A percentile compares a stretch with the other conserved stretches of the same genome.
These are phyloP conservation scores for Salix viminalis DNA, from an alignment of 345 rosid species.

Conservation along the genomic window DNA sequence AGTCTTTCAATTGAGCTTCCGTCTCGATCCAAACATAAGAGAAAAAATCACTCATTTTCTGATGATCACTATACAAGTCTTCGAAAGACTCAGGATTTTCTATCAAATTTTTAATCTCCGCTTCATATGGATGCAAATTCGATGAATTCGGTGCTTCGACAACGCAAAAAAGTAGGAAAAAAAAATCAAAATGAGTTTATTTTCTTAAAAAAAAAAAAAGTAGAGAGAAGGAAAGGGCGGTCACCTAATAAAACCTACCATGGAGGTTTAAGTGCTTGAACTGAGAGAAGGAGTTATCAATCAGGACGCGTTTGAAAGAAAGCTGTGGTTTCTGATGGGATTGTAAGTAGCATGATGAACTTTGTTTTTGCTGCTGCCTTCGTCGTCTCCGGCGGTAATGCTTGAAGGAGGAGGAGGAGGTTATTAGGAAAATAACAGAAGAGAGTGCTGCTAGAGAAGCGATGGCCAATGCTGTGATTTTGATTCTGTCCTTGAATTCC, in stretches of 20 bases:
- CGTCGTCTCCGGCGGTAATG: conserved; percentile 35
- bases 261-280: conserved; percentile 60
- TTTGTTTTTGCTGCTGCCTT: conserved; percentile 18
- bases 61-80: conserved; percentile 16
- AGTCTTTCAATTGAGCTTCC: conserved; percentile 54
- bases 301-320: conserved; percentile 65
- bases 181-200: not conserved
- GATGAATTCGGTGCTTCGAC: conserved; percentile 38
- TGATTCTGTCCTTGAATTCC: conserved; percentile 44
- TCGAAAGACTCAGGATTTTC: conserved; percentile 42
- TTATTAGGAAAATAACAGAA: not conserved
- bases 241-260: conserved; percentile 18
- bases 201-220: not conserved
- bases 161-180: not conserved
- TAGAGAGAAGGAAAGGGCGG: not conserved
- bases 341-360: conserved; percentile 57
- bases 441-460: conserved; percentile 53
- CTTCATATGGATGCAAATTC: conserved; percentile 57
- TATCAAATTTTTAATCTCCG: conserved; percentile 50
- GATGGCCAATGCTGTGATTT: conserved; percentile 32
- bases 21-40: conserved; percentile 67
- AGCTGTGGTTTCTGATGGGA: conserved; percentile 65
- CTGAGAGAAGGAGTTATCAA: conserved; percentile 76
- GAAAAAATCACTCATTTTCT: conserved; percentile 30
- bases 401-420: conserved; percentile 39